phyloP scores from a whole-genome alignment of 305 asterid species.

The Solanum chacoense region DNA sequence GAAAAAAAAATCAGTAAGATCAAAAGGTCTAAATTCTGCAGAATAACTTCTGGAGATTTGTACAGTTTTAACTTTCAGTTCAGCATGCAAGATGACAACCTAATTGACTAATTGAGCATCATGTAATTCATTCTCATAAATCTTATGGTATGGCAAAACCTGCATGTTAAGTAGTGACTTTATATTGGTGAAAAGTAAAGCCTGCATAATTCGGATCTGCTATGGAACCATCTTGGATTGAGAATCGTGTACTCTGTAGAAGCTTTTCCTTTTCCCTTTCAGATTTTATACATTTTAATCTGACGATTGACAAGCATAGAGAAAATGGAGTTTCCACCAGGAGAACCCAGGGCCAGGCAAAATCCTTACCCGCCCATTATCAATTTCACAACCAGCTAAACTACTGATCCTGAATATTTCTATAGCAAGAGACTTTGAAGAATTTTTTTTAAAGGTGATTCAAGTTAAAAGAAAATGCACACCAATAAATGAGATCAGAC shows the following conservation, averaged over 20 bases:
- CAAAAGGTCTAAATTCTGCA: neutral
- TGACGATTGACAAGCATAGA: neutral
- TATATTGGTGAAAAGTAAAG: neutral
- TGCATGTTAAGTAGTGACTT: neutral
- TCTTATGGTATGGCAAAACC: neutral
- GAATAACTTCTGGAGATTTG: neutral
- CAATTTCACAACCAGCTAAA: neutral
- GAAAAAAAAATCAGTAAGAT: neutral
- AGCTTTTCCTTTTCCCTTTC: neutral
- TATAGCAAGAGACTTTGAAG: neutral
- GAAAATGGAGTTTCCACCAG: neutral
- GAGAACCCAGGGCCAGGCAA: neutral
- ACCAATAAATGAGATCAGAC: neutral
- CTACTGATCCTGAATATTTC: neutral
- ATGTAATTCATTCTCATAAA: neutral
- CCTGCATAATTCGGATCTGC: neutral
- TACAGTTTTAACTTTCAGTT: neutral
- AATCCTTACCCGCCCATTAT: neutral
- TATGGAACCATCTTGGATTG: neutral
- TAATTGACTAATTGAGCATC: neutral
- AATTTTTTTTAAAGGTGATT: neutral
- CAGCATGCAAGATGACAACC: neutral
- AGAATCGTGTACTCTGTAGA: neutral
- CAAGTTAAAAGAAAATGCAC: neutral
- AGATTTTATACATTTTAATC: neutral